Percentiles rank a stretch among this genome's conserved stretches.
Conservation (phyloP, 2,329 filamentous ascomycete genomes). For the Ophiostoma sp. region DNA sequence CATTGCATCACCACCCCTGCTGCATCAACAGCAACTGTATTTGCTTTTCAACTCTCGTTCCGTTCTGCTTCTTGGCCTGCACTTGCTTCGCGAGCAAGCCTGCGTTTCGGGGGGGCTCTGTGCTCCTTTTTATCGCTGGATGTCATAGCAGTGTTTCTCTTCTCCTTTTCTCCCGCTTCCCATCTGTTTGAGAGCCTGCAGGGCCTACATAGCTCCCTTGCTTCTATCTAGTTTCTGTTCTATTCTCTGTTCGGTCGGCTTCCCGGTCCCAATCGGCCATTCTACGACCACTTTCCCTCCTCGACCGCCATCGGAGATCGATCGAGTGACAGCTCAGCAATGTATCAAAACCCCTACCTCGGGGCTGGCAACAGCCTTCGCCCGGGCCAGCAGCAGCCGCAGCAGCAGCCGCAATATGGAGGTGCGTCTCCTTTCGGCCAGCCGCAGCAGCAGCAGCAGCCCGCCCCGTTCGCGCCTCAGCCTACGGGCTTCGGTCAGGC, state of each 20-base stretch:
- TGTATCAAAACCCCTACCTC: conserved; percentile 87
- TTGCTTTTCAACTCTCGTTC: background rate
- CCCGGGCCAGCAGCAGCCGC: conserved; percentile 55
- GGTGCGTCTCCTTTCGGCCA: conserved; percentile 44
- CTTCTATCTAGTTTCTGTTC: background rate
- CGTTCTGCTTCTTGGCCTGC: background rate
- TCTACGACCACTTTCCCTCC: background rate
- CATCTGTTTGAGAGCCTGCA: background rate
- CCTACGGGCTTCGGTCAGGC: conserved; percentile 56
- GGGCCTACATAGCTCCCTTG: background rate
- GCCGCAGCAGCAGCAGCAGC: conserved; percentile 46
- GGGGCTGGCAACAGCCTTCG: conserved; percentile 63
- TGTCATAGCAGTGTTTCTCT: conserved; percentile 22
- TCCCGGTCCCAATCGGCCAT: background rate
- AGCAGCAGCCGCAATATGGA: conserved; percentile 40
- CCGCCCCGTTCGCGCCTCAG: conserved; percentile 52
- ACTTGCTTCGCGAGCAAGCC: conserved; percentile 15
- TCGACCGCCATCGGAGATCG: background rate
- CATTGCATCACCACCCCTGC: conserved; percentile 3
- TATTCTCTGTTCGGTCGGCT: background rate
- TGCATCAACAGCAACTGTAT: background rate
- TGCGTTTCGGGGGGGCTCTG: conserved; percentile 8
- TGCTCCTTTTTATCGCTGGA: conserved; percentile 11
- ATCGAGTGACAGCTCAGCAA: conserved; percentile 37
- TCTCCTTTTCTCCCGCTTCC: conserved; percentile 7